phyloP scores from a whole-genome alignment of 2,329 filamentous ascomycete genomes.

The Aspergillus ruber region DNA sequence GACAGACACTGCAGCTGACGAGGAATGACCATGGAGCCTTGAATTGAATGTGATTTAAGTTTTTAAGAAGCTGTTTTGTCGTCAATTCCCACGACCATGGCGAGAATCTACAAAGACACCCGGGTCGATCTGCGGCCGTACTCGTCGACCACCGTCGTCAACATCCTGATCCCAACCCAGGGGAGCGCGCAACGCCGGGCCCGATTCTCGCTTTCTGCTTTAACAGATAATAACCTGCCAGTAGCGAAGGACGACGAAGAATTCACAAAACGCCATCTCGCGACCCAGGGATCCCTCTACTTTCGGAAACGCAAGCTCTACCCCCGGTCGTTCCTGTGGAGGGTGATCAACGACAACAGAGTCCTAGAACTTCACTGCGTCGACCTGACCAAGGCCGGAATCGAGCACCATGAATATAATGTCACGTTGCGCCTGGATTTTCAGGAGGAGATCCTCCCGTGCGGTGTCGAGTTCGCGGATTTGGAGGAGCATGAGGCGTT shows the following conservation, averaged over 20 bases:
- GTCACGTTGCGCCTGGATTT: slow-evolving; percentile 75
- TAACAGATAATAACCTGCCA: slow-evolving; percentile 32
- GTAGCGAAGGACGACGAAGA: slow-evolving; percentile 55
- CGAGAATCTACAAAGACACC: slow-evolving; percentile 77
- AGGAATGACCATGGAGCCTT: slow-evolving; percentile 25
- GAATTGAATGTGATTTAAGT: slow-evolving; percentile 11
- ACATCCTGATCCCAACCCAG: slow-evolving; percentile 56
- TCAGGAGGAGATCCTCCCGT: slow-evolving; percentile 62
- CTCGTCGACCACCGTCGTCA: slow-evolving; percentile 62
- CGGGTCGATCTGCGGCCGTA: slow-evolving; percentile 73
- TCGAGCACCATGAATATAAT: slow-evolving; percentile 59
- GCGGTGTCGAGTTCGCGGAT: slow-evolving; percentile 79
- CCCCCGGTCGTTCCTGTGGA: slow-evolving; percentile 85
- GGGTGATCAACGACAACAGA: slow-evolving; percentile 72
- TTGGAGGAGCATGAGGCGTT: slow-evolving; percentile 69
- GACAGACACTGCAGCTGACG: slow-evolving; percentile 1
- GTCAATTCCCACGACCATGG: slow-evolving; percentile 46
- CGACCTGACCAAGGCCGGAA: slow-evolving; percentile 67
- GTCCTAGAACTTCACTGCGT: slow-evolving; percentile 76
- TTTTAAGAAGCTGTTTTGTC: slow-evolving; percentile 13
- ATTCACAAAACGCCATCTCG: slow-evolving; percentile 67
- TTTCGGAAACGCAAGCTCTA: slow-evolving; percentile 69
- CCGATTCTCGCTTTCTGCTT: slow-evolving; percentile 43
- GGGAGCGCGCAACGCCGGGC: slow-evolving; percentile 41
- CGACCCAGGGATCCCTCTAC: slow-evolving; percentile 74